Conservation (phyloP, 352 stramenopile species). For the Phytophthora vignae region DNA sequence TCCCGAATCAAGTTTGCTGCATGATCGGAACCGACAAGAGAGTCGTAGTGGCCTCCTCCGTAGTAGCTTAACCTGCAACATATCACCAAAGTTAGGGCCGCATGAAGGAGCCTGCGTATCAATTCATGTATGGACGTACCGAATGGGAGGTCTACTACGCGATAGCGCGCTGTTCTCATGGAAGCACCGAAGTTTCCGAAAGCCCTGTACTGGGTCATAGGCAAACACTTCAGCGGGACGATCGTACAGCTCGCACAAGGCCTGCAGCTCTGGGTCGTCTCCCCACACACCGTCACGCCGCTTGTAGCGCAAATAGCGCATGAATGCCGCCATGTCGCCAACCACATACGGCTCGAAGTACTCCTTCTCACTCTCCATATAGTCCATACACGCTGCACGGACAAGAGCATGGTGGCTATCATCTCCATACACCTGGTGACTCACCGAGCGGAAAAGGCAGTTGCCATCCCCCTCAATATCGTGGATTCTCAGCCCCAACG, state of each 20-base stretch:
- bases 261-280: conserved; percentile 96
- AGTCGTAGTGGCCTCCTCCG: conserved; percentile 93
- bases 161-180: conserved; percentile 79
- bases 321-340: conserved; percentile 89
- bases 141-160: conserved; percentile 71
- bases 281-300: conserved; percentile 92
- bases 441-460: conserved; percentile 97
- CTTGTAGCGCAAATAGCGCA: conserved; percentile 92
- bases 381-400: conserved; percentile 93
- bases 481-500: conserved; percentile 56
- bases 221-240: conserved; percentile 91
- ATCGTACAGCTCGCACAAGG: conserved; percentile 95
- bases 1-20: conserved; percentile 67
- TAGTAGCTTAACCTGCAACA: conserved; percentile 89
- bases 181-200: conserved; percentile 88
- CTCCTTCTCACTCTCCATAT: conserved; percentile 94
- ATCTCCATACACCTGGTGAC: conserved; percentile 97
- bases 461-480: conserved; percentile 96
- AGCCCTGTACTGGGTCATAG: conserved; percentile 77
- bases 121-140: conserved; percentile 38
- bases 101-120: not conserved
- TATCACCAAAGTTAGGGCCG: not conserved
- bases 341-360: conserved; percentile 94
- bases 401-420: conserved; percentile 91
- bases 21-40: conserved; percentile 72